A percentile compares a stretch with the other conserved stretches of the same genome.
phyloP scores from a whole-genome alignment of 768 basidiomycete genomes.

The Pisolithus microcarpus region DNA sequence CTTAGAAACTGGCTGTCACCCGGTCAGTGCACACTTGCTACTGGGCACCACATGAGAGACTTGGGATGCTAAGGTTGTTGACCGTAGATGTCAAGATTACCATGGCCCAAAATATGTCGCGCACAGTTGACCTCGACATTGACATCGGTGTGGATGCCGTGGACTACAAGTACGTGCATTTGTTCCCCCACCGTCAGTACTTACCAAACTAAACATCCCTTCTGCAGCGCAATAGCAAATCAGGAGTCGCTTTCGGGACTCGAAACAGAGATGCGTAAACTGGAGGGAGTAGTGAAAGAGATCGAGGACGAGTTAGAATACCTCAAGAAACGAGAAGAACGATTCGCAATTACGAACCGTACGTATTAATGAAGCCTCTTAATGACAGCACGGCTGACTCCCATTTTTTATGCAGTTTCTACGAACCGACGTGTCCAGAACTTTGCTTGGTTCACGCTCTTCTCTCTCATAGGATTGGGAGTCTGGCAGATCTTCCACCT shows the following conservation, averaged over 20 bases:
- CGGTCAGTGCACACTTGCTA: constrained; percentile 41
- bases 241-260: constrained; percentile 93
- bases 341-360: constrained; percentile 88
- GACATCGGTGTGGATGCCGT: constrained; percentile 98
- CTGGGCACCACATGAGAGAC: neutral
- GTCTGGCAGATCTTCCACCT: constrained; percentile 95
- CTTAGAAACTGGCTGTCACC: constrained; percentile 74
- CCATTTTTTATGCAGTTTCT: constrained; percentile 50
- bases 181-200: neutral
- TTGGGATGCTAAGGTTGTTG: neutral
- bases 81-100: constrained; percentile 40
- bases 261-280: constrained; percentile 97
- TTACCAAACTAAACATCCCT: constrained; percentile 1
- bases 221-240: constrained; percentile 87
- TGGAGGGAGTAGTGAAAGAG: constrained; percentile 92
- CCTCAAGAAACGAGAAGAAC: constrained; percentile 82
- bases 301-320: constrained; percentile 91
- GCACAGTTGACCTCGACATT: constrained; percentile 87
- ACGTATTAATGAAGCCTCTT: constrained; percentile 22
- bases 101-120: constrained; percentile 43
- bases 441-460: constrained; percentile 85
- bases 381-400: neutral
- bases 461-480: constrained; percentile 72
- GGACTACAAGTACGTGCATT: constrained; percentile 86
- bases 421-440: constrained; percentile 88